Evolutionary conservation across 805 yeast species (phyloP), one percentile per base, ranked within the genome.

Genomic region (Cyberlindnera petersonii): DNA sequence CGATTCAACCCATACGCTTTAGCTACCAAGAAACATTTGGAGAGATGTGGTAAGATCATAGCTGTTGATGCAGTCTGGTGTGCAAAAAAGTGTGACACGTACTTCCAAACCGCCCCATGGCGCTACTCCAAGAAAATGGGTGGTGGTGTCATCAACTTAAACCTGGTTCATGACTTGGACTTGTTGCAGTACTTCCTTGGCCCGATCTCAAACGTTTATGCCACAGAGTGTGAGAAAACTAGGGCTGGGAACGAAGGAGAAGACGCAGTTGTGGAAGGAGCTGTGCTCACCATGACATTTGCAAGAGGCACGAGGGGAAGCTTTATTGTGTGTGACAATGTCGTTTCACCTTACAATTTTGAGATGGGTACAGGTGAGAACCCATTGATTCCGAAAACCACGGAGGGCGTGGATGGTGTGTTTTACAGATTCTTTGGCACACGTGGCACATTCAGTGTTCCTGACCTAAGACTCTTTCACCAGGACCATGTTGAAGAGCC

Each of bases 311-410:
- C 48, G 4, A 38, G 49, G 18, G 52, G 52, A 4, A 31, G 43
- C 14, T 41, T 48, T 18, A 48, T 48, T 15, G 47, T 45, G 4
- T 45, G 49, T 35, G 52, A 48, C 39, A 48, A 48, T 31, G 49
- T 45, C 9, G 42, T 48, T 5, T 48, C 52, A 15, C 49, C 52
- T 5, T 33, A 36, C 30, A 48, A 48, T 37, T 48, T 48, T 31
- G 52, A 48, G 33, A 48, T 48, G 49, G 52, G 52, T 6, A 48
- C 52, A 2, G 52, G 52, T 27, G 52, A 48, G 34, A 48, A 48
- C 39, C 52, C 52, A 10, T 26, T 48, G 40, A 45, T 48, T 24
- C 44, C 46, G 30, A 23, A 48, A 26, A 32, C 24, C 37, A 14
- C 24, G 6, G 37, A 42, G 10, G 38, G 46, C 4, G 36, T 40